phyloP scores from a whole-genome alignment of 2,329 filamentous ascomycete species.

The Cercospora zeae-maydis region DNA sequence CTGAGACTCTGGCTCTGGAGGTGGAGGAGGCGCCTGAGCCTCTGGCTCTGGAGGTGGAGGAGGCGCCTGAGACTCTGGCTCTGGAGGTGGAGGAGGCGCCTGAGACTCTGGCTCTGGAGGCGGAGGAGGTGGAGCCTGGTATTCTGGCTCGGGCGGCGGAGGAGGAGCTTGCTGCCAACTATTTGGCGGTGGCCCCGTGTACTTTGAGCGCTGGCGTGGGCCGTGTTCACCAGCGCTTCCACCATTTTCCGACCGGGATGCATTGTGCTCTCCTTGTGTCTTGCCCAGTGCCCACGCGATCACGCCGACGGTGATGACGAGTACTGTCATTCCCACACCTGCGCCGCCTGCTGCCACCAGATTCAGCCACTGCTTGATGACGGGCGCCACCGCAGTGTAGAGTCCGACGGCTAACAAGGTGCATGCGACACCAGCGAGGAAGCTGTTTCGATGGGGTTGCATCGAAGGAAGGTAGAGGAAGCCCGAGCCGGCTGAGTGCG shows the following conservation, averaged over 20 bases:
- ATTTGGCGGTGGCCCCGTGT: slow-evolving; percentile 28
- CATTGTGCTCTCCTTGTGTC: slow-evolving; percentile 54
- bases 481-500: slow-evolving; percentile 81
- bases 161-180: slow-evolving; percentile 17
- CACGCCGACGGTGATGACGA: slow-evolving; percentile 70
- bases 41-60: slow-evolving; percentile 5
- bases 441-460: slow-evolving; percentile 81
- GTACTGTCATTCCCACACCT: slow-evolving; percentile 66
- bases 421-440: slow-evolving; percentile 77
- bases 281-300: slow-evolving; percentile 74
- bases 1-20: background rate
- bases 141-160: slow-evolving; percentile 8
- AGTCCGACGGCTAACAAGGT: slow-evolving; percentile 69
- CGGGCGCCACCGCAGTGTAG: slow-evolving; percentile 70
- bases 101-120: slow-evolving; percentile 12
- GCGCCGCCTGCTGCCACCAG: slow-evolving; percentile 65
- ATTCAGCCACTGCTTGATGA: slow-evolving; percentile 69
- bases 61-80: slow-evolving; percentile 17
- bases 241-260: slow-evolving; percentile 26
- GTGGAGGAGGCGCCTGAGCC: slow-evolving; percentile 15
- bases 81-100: slow-evolving; percentile 13
- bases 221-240: slow-evolving; percentile 35
- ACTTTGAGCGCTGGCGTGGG: slow-evolving; percentile 28
- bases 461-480: slow-evolving; percentile 94
- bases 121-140: slow-evolving; percentile 19